Conservation (phyloP, 2,329 filamentous ascomycete genomes). For the Beauveria caledonica region DNA sequence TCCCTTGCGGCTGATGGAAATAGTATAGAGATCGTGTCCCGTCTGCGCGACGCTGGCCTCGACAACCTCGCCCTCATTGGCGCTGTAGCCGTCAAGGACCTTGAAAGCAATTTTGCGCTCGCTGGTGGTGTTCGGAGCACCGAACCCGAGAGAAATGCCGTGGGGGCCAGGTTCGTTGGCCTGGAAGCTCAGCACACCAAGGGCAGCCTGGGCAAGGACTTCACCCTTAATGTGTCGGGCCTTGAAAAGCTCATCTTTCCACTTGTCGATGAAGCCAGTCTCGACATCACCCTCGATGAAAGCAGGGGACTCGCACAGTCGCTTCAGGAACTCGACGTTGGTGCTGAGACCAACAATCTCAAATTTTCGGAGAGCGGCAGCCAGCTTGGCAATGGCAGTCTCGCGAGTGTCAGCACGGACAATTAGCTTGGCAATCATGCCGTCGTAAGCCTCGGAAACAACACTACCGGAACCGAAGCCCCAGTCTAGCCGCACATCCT, state of each 20-base stretch:
- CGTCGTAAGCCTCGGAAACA: conserved; percentile 91
- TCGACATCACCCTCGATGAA: conserved; percentile 87
- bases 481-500: conserved; percentile 82
- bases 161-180: conserved; percentile 32
- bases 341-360: conserved; percentile 89
- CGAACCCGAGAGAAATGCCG: conserved; percentile 48
- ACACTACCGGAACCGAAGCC: conserved; percentile 88
- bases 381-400: conserved; percentile 75
- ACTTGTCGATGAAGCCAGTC: conserved; percentile 92
- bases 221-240: conserved; percentile 56
- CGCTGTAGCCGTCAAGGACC: conserved; percentile 52
- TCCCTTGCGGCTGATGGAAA: conserved; percentile 35
- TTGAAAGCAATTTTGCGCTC: conserved; percentile 44
- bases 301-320: conserved; percentile 68
- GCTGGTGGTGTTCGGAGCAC: conserved; percentile 30
- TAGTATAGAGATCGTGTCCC: conserved; percentile 38
- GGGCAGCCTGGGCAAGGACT: conserved; percentile 76
- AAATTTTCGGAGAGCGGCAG: conserved; percentile 73
- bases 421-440: conserved; percentile 98
- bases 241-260: conserved; percentile 69
- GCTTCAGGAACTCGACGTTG: conserved; percentile 94
- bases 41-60: conserved; percentile 43
- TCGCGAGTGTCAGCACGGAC: conserved; percentile 72
- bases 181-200: conserved; percentile 58
- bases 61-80: conserved; percentile 56